These are phyloP conservation scores for Boletus rubescentipes DNA, from an alignment of 768 basidiomycete genomes.

Conservation along the genomic window DNA sequence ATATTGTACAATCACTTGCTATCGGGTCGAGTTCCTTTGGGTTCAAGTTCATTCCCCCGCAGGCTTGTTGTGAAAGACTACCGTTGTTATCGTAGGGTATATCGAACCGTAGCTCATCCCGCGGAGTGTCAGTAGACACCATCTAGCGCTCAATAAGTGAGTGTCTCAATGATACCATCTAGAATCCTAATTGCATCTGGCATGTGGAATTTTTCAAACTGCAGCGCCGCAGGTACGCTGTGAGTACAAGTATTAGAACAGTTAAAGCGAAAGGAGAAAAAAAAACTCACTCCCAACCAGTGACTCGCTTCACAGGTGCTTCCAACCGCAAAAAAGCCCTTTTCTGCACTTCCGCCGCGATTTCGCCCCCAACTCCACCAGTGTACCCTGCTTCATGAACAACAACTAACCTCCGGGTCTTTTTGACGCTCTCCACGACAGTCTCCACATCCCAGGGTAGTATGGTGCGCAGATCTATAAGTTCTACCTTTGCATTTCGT, in stretches of 20 bases:
- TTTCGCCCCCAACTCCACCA: conserved; percentile 87
- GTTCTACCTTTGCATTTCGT: conserved; percentile 73
- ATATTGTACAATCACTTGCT: conserved; percentile 4
- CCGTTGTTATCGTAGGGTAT: conserved; percentile 2
- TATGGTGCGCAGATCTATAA: conserved; percentile 89
- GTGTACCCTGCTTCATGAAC: conserved; percentile 92
- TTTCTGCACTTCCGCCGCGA: conserved; percentile 88
- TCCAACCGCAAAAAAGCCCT: conserved; percentile 85
- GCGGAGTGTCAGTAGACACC: not conserved
- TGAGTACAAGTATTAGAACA: conserved; percentile 1
- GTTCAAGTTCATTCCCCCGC: no score
- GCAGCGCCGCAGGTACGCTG: conserved; percentile 80
- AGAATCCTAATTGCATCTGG: conserved; percentile 83
- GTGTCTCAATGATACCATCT: conserved; percentile 81
- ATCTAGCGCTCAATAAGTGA: conserved; percentile 52
- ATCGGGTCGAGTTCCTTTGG: not conserved
- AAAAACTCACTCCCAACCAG: conserved; percentile 86
- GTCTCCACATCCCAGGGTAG: conserved; percentile 87
- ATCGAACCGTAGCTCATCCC: not conserved
- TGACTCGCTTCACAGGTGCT: conserved; percentile 83
- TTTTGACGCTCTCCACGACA: conserved; percentile 76
- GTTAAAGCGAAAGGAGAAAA: not conserved
- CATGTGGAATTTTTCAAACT: conserved; percentile 90
- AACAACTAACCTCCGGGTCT: conserved; percentile 82
- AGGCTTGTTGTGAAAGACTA: not conserved